Base-by-base conservation (phyloP, 192 early-diverging fungal genomes). In the Coemansia sp. region DNA sequence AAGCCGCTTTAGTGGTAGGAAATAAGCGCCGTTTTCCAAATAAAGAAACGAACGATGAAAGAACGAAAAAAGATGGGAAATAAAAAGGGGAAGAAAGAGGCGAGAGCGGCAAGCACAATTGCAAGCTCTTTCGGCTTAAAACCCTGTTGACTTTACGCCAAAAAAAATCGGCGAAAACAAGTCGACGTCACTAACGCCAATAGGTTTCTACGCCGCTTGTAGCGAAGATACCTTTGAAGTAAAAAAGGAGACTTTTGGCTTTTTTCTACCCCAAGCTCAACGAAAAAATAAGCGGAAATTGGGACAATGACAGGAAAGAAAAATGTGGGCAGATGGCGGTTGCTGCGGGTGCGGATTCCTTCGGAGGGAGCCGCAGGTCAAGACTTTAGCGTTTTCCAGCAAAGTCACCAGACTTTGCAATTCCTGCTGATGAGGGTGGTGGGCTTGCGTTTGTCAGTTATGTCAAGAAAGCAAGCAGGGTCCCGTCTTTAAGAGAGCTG, bases 251-350 rank as follows among this genome's bases (percentile, higher is more conserved):
- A 40, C 35, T n/a, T 40, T 40, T 11, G n/a, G n/a, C 14, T 40
- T 16, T 40, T 40, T 40, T 40, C 35, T 40, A 40, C 35, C 35
- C 35, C 35, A 40, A 12, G 35, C 35, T 40, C 35, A 47, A 47
- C 45, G 21, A 23, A 48, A 48, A 48, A 48, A 23, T 47, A 40
- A 27, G 35, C 35, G 22, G 46, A 48, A 23, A 48, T 48, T 27
- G 46, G 46, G 46, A 48, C 46, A 48, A 48, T 48, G 38, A n/a
- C n/a, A n/a, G n/a, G n/a, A n/a, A n/a, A 40, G 35, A 40, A 40
- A 40, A 16, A 16, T 16, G 35, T 16, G n/a, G n/a, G 35, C 35
- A 40, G 9, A 16, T n/a, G n/a, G n/a, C n/a, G n/a, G n/a, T n/a
- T n/a, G n/a, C 35, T 40, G 35, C 35, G n/a, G n/a, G n/a, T n/a